Evolutionary conservation across 306 rosid genomes (phyloP), one percentile per base, ranked within the genome.

Genomic region (Quillaja saponaria): DNA sequence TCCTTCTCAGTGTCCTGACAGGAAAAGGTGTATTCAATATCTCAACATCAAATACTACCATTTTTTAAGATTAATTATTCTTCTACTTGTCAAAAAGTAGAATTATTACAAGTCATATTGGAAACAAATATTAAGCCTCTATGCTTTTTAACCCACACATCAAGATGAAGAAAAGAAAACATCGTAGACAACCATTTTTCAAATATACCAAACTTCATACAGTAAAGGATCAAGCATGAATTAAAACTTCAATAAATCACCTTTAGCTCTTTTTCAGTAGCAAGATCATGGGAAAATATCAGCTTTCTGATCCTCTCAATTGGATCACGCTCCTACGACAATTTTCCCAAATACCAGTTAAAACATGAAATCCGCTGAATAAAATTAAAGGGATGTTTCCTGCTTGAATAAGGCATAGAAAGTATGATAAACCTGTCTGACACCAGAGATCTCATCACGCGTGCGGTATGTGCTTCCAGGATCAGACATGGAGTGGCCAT

Each of bases 401-500:
- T 57, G 18, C 28, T 15, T 3, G 13, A 15, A 49, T 35, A 14
- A 51, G 35, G 14, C 51, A 58, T 38, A 31, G 34, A 14, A 48
- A 19, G 71, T 1, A 46, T 59, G 75, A 50, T 66, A 44, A 50
- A 94, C 97, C 96, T 89, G 97, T 85, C 99, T 81, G 55, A 94
- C 83, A 9, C 97, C 96, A 74, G 97, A 87, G 63, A 94, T 82
- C 77, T 94, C 97, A 76, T 89, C 99, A 72, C 99, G 95, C 28
- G 99, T 86, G 13, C 96, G 91, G 71, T 94, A 94, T 44, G 99
- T 94, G 83, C 97, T 94, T 20, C 99, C 99, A 63, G 96, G 99
- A 81, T 94, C 99, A 72, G 97, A 94, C 99, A 91, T 88, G 42
- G 97, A 89, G 80, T 94, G 99, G 33, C 99, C 97, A 51, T 94